These are phyloP conservation scores for Phytopythium ostracodes DNA, from an alignment of 352 stramenopile species.

Conservation along the genomic window DNA sequence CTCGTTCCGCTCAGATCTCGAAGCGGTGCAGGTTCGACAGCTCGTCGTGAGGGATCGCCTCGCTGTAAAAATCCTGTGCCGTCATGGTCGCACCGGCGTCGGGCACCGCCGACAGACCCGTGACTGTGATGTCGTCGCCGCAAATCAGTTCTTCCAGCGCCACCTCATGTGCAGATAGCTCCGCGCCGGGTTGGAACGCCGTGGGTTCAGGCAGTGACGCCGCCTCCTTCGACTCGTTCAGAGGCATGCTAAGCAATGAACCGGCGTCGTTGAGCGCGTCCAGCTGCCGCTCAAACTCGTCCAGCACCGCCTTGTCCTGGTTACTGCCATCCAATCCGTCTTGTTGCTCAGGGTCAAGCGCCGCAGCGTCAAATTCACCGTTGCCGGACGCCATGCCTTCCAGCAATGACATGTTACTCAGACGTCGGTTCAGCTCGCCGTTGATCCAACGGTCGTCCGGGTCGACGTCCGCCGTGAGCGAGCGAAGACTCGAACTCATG, in stretches of 20 bases:
- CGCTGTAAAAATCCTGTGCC: constrained; percentile 56
- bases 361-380: constrained; percentile 19
- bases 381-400: constrained; percentile 20
- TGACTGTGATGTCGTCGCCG: constrained; percentile 28
- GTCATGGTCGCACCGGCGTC: constrained; percentile 25
- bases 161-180: constrained; percentile 9
- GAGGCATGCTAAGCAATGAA: constrained; percentile 25
- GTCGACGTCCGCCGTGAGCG: constrained; percentile 41
- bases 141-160: constrained; percentile 34
- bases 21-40: constrained; percentile 41
- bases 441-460: constrained; percentile 50
- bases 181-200: not conserved
- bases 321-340: not conserved
- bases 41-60: constrained; percentile 34
- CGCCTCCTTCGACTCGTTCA: constrained; percentile 11
- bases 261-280: constrained; percentile 32
- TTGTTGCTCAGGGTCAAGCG: constrained; percentile 20
- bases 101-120: constrained; percentile 12
- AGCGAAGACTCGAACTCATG: constrained; percentile 43
- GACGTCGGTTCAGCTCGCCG: constrained; percentile 34
- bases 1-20: constrained; percentile 36
- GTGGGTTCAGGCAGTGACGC: not conserved
- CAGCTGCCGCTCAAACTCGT: constrained; percentile 21
- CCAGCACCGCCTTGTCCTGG: constrained; percentile 3
- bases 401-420: constrained; percentile 49